A percentile compares a stretch with the other conserved stretches of the same genome.
Evolutionary conservation across 306 rosid genomes (phyloP).

Genomic region (Corylus americana): DNA sequence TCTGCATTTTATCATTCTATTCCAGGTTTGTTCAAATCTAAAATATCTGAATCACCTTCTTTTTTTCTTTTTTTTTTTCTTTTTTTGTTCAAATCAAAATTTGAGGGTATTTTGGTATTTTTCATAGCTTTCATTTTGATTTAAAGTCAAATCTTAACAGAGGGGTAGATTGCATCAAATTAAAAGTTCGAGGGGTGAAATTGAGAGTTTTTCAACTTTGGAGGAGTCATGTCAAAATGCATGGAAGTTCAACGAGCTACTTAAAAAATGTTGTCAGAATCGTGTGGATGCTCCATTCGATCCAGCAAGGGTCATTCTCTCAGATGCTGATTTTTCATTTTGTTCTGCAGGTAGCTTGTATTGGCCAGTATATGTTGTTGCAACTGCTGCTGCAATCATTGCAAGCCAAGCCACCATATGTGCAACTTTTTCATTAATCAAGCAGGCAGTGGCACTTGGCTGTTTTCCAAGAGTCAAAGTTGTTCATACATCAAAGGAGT

Average conservation of each 20-base stretch:
- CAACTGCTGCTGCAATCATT: constrained; percentile 87
- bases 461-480: constrained; percentile 96
- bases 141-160: too few species aligned
- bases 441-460: constrained; percentile 92
- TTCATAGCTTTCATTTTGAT: too few species aligned
- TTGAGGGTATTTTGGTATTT: too few species aligned
- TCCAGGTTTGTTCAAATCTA: constrained; percentile 63
- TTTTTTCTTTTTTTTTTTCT: too few species aligned
- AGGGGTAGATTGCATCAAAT: too few species aligned
- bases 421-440: constrained; percentile 82
- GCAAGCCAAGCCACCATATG: constrained; percentile 92
- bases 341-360: constrained; percentile 54
- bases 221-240: too few species aligned
- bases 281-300: constrained; percentile 1
- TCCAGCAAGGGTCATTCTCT: constrained; percentile 12
- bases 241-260: too few species aligned
- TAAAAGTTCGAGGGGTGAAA: too few species aligned
- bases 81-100: too few species aligned
- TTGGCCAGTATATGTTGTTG: constrained; percentile 86
- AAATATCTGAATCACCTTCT: too few species aligned
- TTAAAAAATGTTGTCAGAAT: too few species aligned
- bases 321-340: constrained; percentile 31
- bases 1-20: constrained; percentile 80
- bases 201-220: too few species aligned
- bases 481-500: constrained; percentile 77